Base-by-base conservation (phyloP, 2,329 filamentous ascomycete genomes). In the Colletotrichum sojae region DNA sequence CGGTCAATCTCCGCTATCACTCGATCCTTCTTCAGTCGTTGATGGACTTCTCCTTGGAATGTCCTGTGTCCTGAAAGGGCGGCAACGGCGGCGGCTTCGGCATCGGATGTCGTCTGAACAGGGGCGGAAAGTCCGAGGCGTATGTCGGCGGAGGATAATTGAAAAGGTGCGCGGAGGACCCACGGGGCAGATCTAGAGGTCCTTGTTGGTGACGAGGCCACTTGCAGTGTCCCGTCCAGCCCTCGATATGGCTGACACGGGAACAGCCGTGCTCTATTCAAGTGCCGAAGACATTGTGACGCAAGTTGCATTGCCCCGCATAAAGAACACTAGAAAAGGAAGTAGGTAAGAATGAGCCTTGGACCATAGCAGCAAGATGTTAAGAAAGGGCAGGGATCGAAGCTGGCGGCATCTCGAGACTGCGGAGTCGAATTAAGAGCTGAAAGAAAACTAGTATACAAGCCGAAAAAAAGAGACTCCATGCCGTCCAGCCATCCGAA, bases 261-360 rank as follows among this genome's bases (percentile, higher is more conserved):
- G 57, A 52, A 39, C n/a, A 64, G 55, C 64, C 68, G 69, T 71
- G 71, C 72, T 73, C 72, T 73, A 73, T 69, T 73, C 69, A 70
- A 73, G 69, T 72, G 54, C 55, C 72, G 68, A 43, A 72, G 63
- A 61, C 66, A 71, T 71, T 68, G 65, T 58, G 43, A 67, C 58
- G 70, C 73, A 68, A 69, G 67, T 70, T 63, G 67, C 68, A 71
- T 72, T 63, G 70, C 69, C 71, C 63, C 67, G 61, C 59, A 52
- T 58, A 49, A 43, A 61, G 36, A 70, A 54, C 31, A 59, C 48
- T 15, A 39, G 36, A 58, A 31, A 58, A 40, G 43, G 40, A 31
- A 36, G 40, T 57, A 16, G 56, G 45, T 31, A 8, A n/a, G 22
- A 25, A 57, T 40, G 18, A 36, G 40, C 10, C 45, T 16, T 48